Evolutionary conservation across 2,329 filamentous ascomycete genomes (phyloP), one percentile per base, ranked within the genome.

Genomic region (Colletotrichum sp.): DNA sequence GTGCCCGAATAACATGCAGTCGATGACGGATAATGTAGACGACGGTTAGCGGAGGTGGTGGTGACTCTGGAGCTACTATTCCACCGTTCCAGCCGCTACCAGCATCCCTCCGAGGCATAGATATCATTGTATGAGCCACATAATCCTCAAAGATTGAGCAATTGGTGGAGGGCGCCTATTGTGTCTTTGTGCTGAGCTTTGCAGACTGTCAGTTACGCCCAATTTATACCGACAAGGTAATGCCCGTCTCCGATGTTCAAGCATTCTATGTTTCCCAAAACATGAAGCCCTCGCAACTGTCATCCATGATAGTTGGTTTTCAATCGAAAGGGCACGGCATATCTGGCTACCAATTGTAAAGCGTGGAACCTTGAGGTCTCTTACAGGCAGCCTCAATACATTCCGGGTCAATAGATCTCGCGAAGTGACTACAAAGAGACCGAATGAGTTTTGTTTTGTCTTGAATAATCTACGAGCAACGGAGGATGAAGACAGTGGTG

Each of bases 1-100:
- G 13, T 0, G 6, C 44, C n/a, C 12, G 0, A 52, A 52, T 22
- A 13, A 52, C 0, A 52, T 22, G 0, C n/a, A 8, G 44, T n/a
- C 0, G 10, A 52, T 52, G 10, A 52, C 3, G 44, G 1, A 52
- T 0, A 8, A 22, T 22, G 0, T 22, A 48, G 44, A 48, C 0
- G 6, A 22, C 3, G 44, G 10, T 13, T 22, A 8, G 0, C 44
- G n/a, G 6, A 52, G 6, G 10, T 0, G 0, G 6, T 4, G 6
- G 6, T 22, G 0, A 22, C 18, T 22, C 44, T 22, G 0, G 6
- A 52, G n/a, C n/a, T 22, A 22, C n/a, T 22, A 22, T 2, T 3
- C n/a, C 1, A 5, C 44, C 44, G 1, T n/a, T 1, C 2, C 5
- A 22, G 2, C 6, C 6, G 44, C n/a, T 1, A 48, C 44, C n/a